Percentiles rank a stretch among this genome's conserved stretches.
phyloP scores from a whole-genome alignment of 352 stramenopile genomes.

The Globisporangium recalcitrans region DNA sequence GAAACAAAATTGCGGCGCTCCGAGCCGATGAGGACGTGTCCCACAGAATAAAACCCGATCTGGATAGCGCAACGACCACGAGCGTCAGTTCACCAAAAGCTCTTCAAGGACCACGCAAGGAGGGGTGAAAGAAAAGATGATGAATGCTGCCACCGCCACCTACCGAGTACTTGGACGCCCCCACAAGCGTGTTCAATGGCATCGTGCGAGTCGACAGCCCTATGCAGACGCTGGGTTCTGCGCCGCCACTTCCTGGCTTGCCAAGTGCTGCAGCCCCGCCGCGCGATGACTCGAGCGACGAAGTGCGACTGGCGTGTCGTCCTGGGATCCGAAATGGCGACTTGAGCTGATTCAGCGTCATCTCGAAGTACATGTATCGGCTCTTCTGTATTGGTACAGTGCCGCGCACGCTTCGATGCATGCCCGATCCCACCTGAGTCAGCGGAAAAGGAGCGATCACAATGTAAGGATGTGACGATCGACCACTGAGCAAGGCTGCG shows the following conservation, averaged over 20 bases:
- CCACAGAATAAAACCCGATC: slow-evolving; percentile 80
- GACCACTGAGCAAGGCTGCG: neutral
- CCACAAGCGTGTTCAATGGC: slow-evolving; percentile 75
- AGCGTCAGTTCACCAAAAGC: neutral
- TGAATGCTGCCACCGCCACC: slow-evolving; percentile 5
- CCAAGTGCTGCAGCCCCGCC: neutral
- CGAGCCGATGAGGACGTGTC: slow-evolving; percentile 64
- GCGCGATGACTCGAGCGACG: slow-evolving; percentile 11
- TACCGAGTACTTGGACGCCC: slow-evolving; percentile 76
- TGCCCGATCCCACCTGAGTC: slow-evolving; percentile 37
- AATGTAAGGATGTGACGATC: neutral
- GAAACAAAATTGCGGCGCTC: slow-evolving; percentile 51
- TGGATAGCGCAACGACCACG: slow-evolving; percentile 23
- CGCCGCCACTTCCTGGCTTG: slow-evolving; percentile 16
- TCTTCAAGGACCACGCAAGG: neutral
- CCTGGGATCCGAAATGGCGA: slow-evolving; percentile 25
- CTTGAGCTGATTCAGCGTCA: slow-evolving; percentile 53
- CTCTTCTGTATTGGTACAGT: slow-evolving; percentile 56
- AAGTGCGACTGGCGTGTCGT: slow-evolving; percentile 9
- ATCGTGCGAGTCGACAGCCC: slow-evolving; percentile 70
- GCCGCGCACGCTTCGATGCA: slow-evolving; percentile 77
- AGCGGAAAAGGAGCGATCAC: neutral
- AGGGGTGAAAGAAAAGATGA: neutral
- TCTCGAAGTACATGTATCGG: slow-evolving; percentile 86
- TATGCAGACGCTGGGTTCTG: slow-evolving; percentile 73